These are phyloP conservation scores for Vicia sativa DNA, from an alignment of 306 rosid species.

Conservation along the genomic window DNA sequence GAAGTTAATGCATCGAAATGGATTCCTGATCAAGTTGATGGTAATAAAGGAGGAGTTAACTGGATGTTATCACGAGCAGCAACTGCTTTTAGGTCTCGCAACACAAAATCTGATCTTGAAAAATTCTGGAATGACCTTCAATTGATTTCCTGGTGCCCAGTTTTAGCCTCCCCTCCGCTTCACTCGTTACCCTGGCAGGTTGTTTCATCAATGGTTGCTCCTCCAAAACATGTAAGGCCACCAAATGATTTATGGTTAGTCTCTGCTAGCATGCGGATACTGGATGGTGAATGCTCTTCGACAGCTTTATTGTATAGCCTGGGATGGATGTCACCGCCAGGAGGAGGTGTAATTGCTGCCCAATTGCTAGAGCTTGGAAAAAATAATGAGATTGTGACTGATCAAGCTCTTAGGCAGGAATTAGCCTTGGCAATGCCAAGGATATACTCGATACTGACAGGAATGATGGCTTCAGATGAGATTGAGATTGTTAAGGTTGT, in stretches of 20 bases:
- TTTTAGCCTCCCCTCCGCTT: constrained; percentile 74
- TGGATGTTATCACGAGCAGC: constrained; percentile 79
- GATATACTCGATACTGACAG: constrained; percentile 75
- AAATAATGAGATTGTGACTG: constrained; percentile 82
- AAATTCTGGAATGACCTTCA: constrained; percentile 88
- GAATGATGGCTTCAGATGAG: constrained; percentile 86
- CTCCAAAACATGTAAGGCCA: constrained; percentile 90
- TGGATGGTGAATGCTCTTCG: constrained; percentile 91
- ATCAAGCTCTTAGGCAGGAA: constrained; percentile 90
- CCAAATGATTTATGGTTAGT: constrained; percentile 84
- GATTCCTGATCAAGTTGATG: constrained; percentile 69
- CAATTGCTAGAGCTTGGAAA: constrained; percentile 96
- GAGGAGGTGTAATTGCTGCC: constrained; percentile 95
- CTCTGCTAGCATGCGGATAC: constrained; percentile 95
- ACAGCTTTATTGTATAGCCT: constrained; percentile 71
- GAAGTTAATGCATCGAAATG: constrained; percentile 95
- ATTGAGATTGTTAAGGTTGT: constrained; percentile 96
- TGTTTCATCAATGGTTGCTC: constrained; percentile 88
- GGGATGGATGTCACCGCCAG: constrained; percentile 92
- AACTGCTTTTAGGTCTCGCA: constrained; percentile 63
- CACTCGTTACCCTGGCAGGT: constrained; percentile 88
- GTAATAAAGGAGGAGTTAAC: constrained; percentile 70
- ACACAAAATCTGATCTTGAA: constrained; percentile 72
- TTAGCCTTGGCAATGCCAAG: constrained; percentile 89
- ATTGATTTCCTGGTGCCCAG: constrained; percentile 93